Evolutionary conservation across 352 stramenopile species (phyloP), one percentile per base, ranked within the genome.

Genomic region (Pythium periplocum): DNA sequence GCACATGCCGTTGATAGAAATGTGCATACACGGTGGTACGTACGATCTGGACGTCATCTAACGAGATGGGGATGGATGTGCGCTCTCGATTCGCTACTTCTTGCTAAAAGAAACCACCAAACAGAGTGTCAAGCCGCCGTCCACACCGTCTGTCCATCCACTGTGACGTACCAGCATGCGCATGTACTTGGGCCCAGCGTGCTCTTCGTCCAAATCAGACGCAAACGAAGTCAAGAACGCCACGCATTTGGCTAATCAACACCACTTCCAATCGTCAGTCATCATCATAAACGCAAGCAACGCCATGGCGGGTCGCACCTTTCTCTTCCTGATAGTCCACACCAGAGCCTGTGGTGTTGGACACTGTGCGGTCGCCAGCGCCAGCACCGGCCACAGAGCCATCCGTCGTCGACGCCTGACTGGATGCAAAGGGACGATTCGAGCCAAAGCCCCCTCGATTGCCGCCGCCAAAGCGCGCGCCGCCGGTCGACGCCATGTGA

Each of bases 31-130:
- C 5, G 12, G 38, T 0, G 9, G 7, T 4, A 70, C 73, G 55
- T 73, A 94, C 83, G 46, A 86, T 87, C 51, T 89, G 73, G 44
- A 94, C 34, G 57, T 94, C 83, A 53, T 94, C 83, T 11, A 94
- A 58, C 10, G 81, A 71, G 55, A 94, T 90, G 4, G 79, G 71
- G 46, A 94, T 74, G 34, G 83, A 86, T 8, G 71, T 88, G 26
- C 81, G 69, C 59, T 94, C 81, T n/a, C 83, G 71, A 62, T 94
- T 91, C 17, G 83, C 81, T n/a, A 94, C 77, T 53, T 94, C 78
- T 92, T 94, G 83, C 83, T 93, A 59, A 42, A 43, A 45, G 37
- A 37, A 36, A 53, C 12, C 8, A 44, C 45, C 51, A 53, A 12
- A 41, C 11, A 30, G 42, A 55, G 30, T 11, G 32, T 53, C 9